phyloP scores from a whole-genome alignment of 352 stramenopile genomes.

The Phytophthora palmivora region DNA sequence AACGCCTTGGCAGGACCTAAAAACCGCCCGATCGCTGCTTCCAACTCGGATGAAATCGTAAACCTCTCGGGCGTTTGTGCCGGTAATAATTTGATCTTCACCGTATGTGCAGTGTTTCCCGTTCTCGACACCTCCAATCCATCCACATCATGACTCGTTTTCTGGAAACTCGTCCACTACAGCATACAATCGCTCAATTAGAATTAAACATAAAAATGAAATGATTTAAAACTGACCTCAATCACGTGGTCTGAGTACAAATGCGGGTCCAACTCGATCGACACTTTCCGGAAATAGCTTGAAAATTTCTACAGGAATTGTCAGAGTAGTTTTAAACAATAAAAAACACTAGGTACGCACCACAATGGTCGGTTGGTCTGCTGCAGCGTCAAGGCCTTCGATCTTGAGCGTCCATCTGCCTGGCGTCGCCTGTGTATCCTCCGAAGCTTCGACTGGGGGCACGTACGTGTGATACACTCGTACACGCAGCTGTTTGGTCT shows the following conservation, averaged over 20 bases:
- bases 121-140: constrained; percentile 59
- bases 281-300: constrained; percentile 79
- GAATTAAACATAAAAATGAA: background rate
- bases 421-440: constrained; percentile 38
- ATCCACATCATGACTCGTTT: constrained; percentile 68
- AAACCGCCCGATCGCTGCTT: constrained; percentile 47
- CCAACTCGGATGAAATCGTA: constrained; percentile 57
- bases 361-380: constrained; percentile 40
- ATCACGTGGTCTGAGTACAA: constrained; percentile 75
- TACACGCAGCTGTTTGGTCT: constrained; percentile 65
- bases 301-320: constrained; percentile 70
- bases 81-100: constrained; percentile 75
- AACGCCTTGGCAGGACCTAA: constrained; percentile 52
- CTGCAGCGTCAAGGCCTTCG: constrained; percentile 51
- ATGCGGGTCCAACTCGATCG: constrained; percentile 74
- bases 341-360: constrained; percentile 34
- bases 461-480: constrained; percentile 70
- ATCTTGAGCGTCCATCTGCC: constrained; percentile 75
- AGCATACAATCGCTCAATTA: background rate
- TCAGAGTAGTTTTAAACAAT: too few relatives aligned
- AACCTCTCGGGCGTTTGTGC: constrained; percentile 66
- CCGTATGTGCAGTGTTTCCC: constrained; percentile 57
- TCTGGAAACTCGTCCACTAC: constrained; percentile 85
- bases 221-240: constrained; percentile 43
- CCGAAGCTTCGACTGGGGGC: constrained; percentile 45